Conservation (phyloP, 2,329 filamentous ascomycete genomes). For the Aureobasidium sp. region DNA sequence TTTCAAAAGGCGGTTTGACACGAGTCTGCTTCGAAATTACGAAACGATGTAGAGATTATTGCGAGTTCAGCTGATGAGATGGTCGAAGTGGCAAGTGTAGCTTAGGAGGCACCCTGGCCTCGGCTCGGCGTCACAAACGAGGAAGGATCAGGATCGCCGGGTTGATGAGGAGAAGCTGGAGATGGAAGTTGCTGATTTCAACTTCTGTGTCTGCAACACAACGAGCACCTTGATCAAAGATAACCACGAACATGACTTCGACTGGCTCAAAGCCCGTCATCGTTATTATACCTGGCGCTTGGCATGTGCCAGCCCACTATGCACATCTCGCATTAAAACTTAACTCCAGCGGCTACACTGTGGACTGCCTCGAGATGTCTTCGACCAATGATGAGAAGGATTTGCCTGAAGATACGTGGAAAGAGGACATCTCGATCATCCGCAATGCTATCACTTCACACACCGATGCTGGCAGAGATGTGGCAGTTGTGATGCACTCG, state of each 20-base stretch:
- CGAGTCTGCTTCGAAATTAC: neutral
- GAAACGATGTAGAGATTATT: neutral
- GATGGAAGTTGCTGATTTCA: neutral
- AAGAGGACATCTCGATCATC: neutral
- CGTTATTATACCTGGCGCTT: conserved; percentile 27
- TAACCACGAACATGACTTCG: neutral
- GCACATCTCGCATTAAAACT: conserved; percentile 20
- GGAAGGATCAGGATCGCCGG: neutral
- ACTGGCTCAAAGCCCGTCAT: conserved; percentile 18
- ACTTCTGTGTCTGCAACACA: neutral
- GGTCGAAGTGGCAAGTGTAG: neutral
- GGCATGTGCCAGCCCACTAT: conserved; percentile 22
- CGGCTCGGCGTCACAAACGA: neutral
- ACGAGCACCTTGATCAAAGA: neutral
- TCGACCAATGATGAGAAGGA: neutral
- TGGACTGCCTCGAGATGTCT: conserved; percentile 2
- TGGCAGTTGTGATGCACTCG: conserved; percentile 27
- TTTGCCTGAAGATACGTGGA: neutral
- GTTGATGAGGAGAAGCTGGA: neutral
- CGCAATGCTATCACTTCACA: conserved; percentile 22
- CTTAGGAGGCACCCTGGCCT: neutral
- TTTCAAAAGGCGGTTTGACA: neutral
- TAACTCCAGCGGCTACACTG: conserved; percentile 22
- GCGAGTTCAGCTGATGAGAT: neutral
- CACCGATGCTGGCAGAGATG: conserved; percentile 22